Evolutionary conservation across 1,284 basidiomycete genomes (phyloP).

Genomic region (Ustilago nuda): DNA sequence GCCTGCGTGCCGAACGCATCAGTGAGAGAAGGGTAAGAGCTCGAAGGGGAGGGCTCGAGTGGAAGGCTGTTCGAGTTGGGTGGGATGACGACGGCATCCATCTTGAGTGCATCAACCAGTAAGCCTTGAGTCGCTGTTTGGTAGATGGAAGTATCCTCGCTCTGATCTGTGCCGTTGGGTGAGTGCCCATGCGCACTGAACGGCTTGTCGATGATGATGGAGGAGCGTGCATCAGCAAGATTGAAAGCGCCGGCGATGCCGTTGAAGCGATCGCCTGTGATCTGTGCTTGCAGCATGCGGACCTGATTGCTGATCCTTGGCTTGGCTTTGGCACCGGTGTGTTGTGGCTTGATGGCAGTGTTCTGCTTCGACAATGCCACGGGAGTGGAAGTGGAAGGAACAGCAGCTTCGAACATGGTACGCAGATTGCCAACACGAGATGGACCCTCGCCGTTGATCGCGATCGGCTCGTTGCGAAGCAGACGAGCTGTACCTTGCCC

Average conservation of each 20-base stretch:
- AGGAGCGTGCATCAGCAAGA: conserved; percentile 25
- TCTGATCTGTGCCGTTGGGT: conserved; percentile 17
- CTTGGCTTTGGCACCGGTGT: conserved; percentile 23
- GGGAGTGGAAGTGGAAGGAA: conserved; percentile 7
- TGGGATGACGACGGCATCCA: conserved; percentile 43
- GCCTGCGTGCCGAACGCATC: not conserved
- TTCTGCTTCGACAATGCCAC: conserved; percentile 30
- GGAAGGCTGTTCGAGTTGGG: conserved; percentile 13
- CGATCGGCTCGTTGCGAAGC: conserved; percentile 40
- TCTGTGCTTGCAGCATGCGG: conserved; percentile 52
- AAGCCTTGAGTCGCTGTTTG: conserved; percentile 30
- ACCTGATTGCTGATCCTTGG: conserved; percentile 47
- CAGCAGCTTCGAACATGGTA: conserved; percentile 39
- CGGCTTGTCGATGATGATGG: conserved; percentile 11
- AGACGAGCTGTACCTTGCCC: conserved; percentile 28
- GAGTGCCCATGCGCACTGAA: not conserved
- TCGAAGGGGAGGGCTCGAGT: conserved; percentile 12
- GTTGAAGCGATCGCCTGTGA: conserved; percentile 50
- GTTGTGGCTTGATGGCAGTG: conserved; percentile 16
- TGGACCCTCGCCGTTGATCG: conserved; percentile 36
- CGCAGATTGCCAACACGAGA: conserved; percentile 45
- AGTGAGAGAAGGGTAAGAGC: conserved; percentile 5
- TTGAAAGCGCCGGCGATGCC: conserved; percentile 35
- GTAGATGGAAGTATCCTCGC: conserved; percentile 22
- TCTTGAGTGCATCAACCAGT: conserved; percentile 47